These are phyloP conservation scores for Tylopilus intermedius DNA, from an alignment of 768 basidiomycete species.

Conservation along the genomic window DNA sequence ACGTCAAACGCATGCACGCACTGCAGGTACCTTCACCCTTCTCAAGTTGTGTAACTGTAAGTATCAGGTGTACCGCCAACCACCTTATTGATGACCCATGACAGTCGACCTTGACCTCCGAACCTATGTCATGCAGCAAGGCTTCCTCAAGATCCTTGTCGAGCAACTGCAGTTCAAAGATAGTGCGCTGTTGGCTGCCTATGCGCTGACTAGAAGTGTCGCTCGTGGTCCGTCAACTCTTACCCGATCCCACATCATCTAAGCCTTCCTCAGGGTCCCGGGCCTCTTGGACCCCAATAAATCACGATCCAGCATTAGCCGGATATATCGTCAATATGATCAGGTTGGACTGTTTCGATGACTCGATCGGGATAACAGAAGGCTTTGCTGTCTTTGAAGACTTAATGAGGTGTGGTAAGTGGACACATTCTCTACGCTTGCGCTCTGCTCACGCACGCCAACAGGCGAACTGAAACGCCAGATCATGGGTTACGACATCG, in stretches of 20 bases:
- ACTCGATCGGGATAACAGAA: constrained; percentile 19
- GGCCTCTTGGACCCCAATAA: constrained; percentile 3
- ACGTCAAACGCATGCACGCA: not conserved
- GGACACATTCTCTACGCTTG: not conserved
- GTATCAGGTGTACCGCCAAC: not conserved
- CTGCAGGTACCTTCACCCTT: constrained; percentile 6
- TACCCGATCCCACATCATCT: not conserved
- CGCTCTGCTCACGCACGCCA: not conserved
- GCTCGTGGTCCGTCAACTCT: not conserved
- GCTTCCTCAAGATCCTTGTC: constrained; percentile 1
- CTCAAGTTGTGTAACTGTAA: constrained; percentile 8
- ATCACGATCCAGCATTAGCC: constrained; percentile 2
- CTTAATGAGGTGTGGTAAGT: constrained; percentile 2
- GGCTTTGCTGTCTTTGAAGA: constrained; percentile 10
- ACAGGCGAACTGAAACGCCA: constrained; percentile 1
- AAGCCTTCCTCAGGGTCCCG: not conserved
- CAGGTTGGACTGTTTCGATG: constrained; percentile 22
- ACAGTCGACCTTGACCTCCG: constrained; percentile 1
- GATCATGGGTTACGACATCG: constrained; percentile 3
- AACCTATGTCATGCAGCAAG: not conserved
- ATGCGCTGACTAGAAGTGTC: constrained; percentile 3
- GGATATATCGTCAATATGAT: constrained; percentile 23
- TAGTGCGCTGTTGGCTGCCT: constrained; percentile 3
- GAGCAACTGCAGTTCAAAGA: constrained; percentile 3
- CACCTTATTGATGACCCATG: not conserved